Percentiles rank a stretch among this genome's conserved stretches.
phyloP scores from a whole-genome alignment of 768 basidiomycete species.

The Mycena leptocephala region DNA sequence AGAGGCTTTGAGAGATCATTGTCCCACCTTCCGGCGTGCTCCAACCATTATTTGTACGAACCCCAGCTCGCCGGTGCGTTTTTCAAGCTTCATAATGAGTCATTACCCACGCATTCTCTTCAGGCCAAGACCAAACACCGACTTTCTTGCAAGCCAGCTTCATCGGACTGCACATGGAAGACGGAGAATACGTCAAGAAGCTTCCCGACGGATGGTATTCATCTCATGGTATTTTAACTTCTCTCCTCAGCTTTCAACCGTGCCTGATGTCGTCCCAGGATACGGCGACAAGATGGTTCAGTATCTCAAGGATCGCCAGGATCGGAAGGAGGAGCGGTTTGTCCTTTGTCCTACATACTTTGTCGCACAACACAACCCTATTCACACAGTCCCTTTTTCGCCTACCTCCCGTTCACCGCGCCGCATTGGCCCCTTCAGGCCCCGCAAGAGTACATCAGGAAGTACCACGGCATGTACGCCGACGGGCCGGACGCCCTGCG shows the following conservation, averaged over 20 bases:
- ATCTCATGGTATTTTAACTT: background rate
- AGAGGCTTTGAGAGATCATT: slow-evolving; percentile 18
- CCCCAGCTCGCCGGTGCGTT: slow-evolving; percentile 9
- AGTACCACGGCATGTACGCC: slow-evolving; percentile 19
- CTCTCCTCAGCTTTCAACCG: too few species aligned
- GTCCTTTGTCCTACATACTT: background rate
- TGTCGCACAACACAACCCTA: background rate
- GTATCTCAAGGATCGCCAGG: slow-evolving; percentile 8
- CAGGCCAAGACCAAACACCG: slow-evolving; percentile 13
- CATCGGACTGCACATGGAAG: slow-evolving; percentile 26
- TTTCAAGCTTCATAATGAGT: background rate
- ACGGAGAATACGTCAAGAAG: slow-evolving; percentile 22
- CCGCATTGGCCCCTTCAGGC: slow-evolving; percentile 26
- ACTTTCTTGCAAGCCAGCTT: slow-evolving; percentile 20
- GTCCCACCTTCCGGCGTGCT: slow-evolving; percentile 11
- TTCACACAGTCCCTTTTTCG: slow-evolving; percentile 6
- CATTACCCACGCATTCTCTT: background rate
- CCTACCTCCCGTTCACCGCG: slow-evolving; percentile 27
- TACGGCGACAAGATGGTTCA: slow-evolving; percentile 26
- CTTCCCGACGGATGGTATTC: slow-evolving; percentile 20
- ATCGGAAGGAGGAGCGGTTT: slow-evolving; percentile 16
- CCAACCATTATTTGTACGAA: slow-evolving; percentile 23
- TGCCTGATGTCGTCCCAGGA: background rate
- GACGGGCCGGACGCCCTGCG: slow-evolving; percentile 18
- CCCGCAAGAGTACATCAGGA: slow-evolving; percentile 18